These are phyloP conservation scores for Cryoendolithus antarcticus DNA, from an alignment of 2,329 filamentous ascomycete genomes.

Conservation along the genomic window DNA sequence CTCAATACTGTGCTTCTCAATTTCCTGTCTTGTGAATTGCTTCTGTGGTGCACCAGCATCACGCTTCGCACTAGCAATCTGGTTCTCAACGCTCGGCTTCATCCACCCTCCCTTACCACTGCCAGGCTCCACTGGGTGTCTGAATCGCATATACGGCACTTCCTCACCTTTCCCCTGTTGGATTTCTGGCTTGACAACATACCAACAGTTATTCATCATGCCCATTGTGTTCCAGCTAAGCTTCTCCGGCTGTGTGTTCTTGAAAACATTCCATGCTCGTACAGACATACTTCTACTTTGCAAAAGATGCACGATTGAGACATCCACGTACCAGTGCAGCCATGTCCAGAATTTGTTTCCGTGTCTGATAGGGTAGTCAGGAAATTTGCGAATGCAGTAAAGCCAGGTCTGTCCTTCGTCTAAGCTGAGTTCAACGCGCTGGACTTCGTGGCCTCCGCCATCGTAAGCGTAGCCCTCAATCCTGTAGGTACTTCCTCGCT, in stretches of 20 bases:
- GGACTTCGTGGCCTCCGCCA: slow-evolving; percentile 38
- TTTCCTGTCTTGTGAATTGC: slow-evolving; percentile 41
- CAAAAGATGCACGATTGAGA: slow-evolving; percentile 33
- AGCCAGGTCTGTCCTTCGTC: slow-evolving; percentile 38
- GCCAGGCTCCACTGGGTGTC: slow-evolving; percentile 35
- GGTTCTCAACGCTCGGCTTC: slow-evolving; percentile 34
- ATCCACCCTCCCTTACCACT: slow-evolving; percentile 39
- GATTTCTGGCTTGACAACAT: slow-evolving; percentile 32
- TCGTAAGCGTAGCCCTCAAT: slow-evolving; percentile 39
- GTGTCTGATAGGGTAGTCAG: slow-evolving; percentile 37
- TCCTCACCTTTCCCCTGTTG: slow-evolving; percentile 21
- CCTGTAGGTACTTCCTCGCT: slow-evolving; percentile 30
- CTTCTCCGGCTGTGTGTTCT: slow-evolving; percentile 37
- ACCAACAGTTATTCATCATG: slow-evolving; percentile 46
- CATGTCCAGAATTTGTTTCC: slow-evolving; percentile 44
- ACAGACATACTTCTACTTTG: slow-evolving; percentile 32
- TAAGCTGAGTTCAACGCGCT: slow-evolving; percentile 37
- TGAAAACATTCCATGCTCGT: slow-evolving; percentile 38
- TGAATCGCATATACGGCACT: slow-evolving; percentile 28
- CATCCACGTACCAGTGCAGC: slow-evolving; percentile 41
- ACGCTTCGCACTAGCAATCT: slow-evolving; percentile 33
- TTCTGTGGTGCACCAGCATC: slow-evolving; percentile 34
- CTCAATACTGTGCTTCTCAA: slow-evolving; percentile 38
- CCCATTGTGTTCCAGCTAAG: slow-evolving; percentile 39
- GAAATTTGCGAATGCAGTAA: slow-evolving; percentile 37